Base-by-base conservation (phyloP, 345 rosid genomes). In the Carallia pectinifolia region DNA sequence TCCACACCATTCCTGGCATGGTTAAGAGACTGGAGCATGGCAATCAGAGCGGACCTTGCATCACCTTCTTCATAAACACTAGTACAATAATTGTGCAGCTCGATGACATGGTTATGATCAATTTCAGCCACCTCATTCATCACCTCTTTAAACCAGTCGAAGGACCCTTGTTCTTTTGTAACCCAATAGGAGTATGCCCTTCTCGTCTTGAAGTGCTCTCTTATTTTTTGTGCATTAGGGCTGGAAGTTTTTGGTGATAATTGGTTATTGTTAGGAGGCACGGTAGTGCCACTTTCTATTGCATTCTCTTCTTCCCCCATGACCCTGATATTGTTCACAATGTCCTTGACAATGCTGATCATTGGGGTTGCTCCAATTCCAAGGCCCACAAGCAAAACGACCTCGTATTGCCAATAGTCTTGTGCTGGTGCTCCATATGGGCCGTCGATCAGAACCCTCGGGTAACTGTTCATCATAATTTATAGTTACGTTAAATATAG, bases 351-450 rank as follows among this genome's bases (percentile, higher is more conserved):
- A 34, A 91, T 89, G 82, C 97, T 91, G 61, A 91, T 91, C 94
- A 91, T 89, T 5, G 97, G 97, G 5, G 97, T 91, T 23, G 95
- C 97, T 68, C 97, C 97, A 4, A 91, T 91, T 38, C 97, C 94
- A 27, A 91, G 80, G 44, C 92, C 97, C 12, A 91, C 92, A 0
- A 91, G 86, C 65, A 91, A 70, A 17, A 91, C 86, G 10, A 91
- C 91, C 58, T 91, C 97, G 18, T 87, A 89, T 70, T 86, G 77
- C 74, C 85, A 83, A 88, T 87, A 89, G 83, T 89, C 97, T 66
- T 91, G 95, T 58, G 97, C 97, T 64, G 97, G 92, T 59, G 95
- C 97, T 52, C 97, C 97, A 53, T 91, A 91, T 13, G 97, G 97
- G 27, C 91, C 95, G 53, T 91, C 95, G 15, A 91, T 86, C 78